phyloP scores from a whole-genome alignment of 108 stramenopile genomes.

The Nitzschia palea region DNA sequence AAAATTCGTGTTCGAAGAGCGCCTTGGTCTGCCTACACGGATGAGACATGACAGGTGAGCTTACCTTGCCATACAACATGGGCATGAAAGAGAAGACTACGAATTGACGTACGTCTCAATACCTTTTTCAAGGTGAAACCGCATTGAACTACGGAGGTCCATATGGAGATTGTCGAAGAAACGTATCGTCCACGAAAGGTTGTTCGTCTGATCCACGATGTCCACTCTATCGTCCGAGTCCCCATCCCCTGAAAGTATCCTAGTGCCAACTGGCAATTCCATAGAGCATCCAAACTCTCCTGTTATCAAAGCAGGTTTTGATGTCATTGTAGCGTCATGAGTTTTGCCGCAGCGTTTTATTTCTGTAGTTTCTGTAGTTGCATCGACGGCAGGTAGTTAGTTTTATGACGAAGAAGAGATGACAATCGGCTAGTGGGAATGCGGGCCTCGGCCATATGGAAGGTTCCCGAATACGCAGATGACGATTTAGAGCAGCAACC shows the following conservation, averaged over 20 bases:
- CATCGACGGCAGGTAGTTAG: background rate
- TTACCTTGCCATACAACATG: too few species aligned
- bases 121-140: background rate
- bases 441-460: too few species aligned
- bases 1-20: conserved; percentile 3
- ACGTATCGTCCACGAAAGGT: background rate
- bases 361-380: background rate
- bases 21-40: background rate
- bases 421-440: too few species aligned
- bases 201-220: background rate
- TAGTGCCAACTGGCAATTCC: background rate
- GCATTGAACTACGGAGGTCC: background rate
- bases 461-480: too few species aligned
- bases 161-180: conserved; percentile 9
- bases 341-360: background rate
- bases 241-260: background rate
- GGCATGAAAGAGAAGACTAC: background rate
- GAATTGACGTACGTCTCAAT: conserved; percentile 9
- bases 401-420: conserved; percentile 1
- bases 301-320: background rate
- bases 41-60: too few species aligned
- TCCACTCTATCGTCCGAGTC: background rate
- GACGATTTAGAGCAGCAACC: too few species aligned
- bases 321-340: background rate
- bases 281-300: background rate